Percentiles rank a stretch among this genome's conserved stretches.
Evolutionary conservation across 345 rosid species (phyloP).

Genomic region (Brassica rapa): DNA sequence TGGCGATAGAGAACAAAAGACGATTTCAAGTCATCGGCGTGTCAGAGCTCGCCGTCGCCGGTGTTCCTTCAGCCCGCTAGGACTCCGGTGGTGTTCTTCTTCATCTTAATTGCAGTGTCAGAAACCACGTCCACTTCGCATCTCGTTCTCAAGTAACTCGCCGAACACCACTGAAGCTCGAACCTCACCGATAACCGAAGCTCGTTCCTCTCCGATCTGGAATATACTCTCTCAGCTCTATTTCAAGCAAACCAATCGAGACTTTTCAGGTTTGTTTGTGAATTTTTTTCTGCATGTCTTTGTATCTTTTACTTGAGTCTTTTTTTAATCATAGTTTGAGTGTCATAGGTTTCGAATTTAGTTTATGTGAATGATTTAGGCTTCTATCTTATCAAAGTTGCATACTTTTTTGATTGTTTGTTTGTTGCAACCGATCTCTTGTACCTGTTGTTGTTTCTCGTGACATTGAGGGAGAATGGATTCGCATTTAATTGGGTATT

Average conservation of each 20-base stretch:
- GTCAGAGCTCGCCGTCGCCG: neutral
- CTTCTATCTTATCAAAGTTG: neutral
- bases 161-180: too few relatives aligned
- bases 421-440: too few relatives aligned
- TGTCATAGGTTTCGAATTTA: neutral
- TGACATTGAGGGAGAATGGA: too few relatives aligned
- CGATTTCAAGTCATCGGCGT: neutral
- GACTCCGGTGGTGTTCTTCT: neutral
- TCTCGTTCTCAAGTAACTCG: neutral
- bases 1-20: too few relatives aligned
- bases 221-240: neutral
- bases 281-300: neutral
- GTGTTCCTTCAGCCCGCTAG: neutral
- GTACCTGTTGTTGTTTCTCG: too few relatives aligned
- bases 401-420: neutral
- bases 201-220: neutral
- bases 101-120: too few relatives aligned
- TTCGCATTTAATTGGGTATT: too few relatives aligned
- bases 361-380: neutral
- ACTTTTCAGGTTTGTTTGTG: neutral
- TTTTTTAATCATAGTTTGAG: neutral
- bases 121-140: neutral
- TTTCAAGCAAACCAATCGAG: neutral
- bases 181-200: neutral
- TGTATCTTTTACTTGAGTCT: neutral